These are phyloP conservation scores for Cicer bijugum DNA, from an alignment of 306 rosid genomes.

Conservation along the genomic window DNA sequence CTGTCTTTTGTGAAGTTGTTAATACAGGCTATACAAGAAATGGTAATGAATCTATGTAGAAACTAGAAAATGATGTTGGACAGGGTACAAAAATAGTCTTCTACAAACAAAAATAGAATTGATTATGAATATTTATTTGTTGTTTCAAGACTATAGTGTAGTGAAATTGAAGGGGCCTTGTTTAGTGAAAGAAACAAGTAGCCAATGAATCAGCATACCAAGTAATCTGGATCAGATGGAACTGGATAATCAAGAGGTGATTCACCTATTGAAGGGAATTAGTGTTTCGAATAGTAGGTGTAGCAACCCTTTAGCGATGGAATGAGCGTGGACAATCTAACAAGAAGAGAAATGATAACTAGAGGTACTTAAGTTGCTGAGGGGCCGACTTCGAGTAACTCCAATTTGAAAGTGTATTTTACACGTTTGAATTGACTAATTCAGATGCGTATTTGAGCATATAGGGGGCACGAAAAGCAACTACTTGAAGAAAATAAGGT, in stretches of 20 bases:
- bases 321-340: background rate
- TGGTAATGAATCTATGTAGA: background rate
- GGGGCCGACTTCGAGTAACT: too few species aligned
- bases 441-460: too few species aligned
- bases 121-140: too few species aligned
- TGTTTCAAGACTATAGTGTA: background rate
- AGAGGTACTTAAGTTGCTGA: too few species aligned
- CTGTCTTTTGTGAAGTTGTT: background rate
- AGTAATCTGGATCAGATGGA: background rate
- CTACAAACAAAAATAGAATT: background rate
- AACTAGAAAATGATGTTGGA: background rate
- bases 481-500: too few species aligned
- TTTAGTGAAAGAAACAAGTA: background rate
- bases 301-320: too few species aligned
- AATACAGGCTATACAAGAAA: slow-evolving; percentile 17
- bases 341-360: too few species aligned
- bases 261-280: background rate
- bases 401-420: too few species aligned
- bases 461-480: too few species aligned
- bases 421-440: too few species aligned
- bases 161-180: background rate
- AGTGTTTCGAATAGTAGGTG: background rate
- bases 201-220: background rate
- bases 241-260: background rate
- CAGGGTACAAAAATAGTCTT: background rate